phyloP scores from a whole-genome alignment of 768 basidiomycete species.

The Tulasnella sp. region DNA sequence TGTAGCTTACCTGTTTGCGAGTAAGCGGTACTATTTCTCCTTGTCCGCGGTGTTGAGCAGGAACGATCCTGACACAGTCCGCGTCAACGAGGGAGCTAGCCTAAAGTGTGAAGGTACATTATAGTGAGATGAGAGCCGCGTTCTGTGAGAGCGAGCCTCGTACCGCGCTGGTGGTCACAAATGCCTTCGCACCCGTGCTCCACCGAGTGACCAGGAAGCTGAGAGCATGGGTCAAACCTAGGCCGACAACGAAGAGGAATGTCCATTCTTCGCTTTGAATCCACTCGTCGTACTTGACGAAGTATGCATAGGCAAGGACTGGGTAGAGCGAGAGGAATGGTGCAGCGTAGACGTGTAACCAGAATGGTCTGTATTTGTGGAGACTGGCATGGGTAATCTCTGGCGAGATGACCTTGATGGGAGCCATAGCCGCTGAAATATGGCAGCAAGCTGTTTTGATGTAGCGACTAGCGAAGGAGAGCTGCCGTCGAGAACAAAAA shows the following conservation, averaged over 20 bases:
- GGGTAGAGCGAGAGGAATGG: slow-evolving; percentile 78
- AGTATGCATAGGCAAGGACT: slow-evolving; percentile 82
- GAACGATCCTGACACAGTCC: slow-evolving; percentile 69
- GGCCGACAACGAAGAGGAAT: slow-evolving; percentile 76
- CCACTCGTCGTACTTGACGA: slow-evolving; percentile 82
- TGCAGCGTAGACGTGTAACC: slow-evolving; percentile 57
- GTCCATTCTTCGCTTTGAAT: slow-evolving; percentile 95
- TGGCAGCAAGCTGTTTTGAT: neutral
- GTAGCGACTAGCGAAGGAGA: neutral
- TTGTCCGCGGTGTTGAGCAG: slow-evolving; percentile 68
- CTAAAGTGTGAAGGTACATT: slow-evolving; percentile 22
- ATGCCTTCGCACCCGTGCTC: slow-evolving; percentile 68
- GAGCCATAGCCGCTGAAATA: slow-evolving; percentile 25
- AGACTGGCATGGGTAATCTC: slow-evolving; percentile 60
- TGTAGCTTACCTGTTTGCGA: slow-evolving; percentile 35
- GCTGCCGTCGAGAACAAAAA: neutral
- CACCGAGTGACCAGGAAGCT: slow-evolving; percentile 87
- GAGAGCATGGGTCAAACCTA: slow-evolving; percentile 81
- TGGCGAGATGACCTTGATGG: slow-evolving; percentile 45
- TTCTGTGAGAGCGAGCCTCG: slow-evolving; percentile 13
- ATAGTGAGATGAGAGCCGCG: neutral
- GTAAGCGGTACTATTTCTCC: slow-evolving; percentile 77
- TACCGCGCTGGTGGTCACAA: slow-evolving; percentile 70
- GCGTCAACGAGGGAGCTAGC: slow-evolving; percentile 59
- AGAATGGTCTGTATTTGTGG: slow-evolving; percentile 55